Evolutionary conservation across 1,284 basidiomycete genomes (phyloP).

Genomic region (Filobasidium uniguttulatum): DNA sequence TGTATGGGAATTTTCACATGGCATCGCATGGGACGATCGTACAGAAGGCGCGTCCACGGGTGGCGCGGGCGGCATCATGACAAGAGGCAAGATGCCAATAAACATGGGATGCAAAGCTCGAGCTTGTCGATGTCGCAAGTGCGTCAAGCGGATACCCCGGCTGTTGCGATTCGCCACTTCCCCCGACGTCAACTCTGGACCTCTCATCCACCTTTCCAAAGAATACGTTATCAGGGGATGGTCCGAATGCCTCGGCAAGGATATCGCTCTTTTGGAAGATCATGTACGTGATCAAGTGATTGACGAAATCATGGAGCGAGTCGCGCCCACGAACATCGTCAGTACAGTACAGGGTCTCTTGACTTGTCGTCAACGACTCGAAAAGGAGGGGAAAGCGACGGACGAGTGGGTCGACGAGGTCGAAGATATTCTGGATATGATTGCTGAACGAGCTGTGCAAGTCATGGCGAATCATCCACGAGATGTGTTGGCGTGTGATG

Average conservation of each 20-base stretch:
- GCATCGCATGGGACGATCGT: conserved; percentile 58
- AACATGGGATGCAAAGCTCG: too few species aligned
- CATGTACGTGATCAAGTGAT: conserved; percentile 54
- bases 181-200: conserved; percentile 58
- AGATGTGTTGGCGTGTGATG: conserved; percentile 50
- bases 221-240: conserved; percentile 64
- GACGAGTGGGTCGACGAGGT: conserved; percentile 56
- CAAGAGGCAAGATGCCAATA: not conserved
- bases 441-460: conserved; percentile 49
- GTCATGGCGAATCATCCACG: conserved; percentile 48
- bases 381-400: conserved; percentile 26
- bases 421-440: conserved; percentile 49
- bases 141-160: conserved; percentile 58
- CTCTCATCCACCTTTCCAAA: conserved; percentile 56
- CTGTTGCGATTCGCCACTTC: conserved; percentile 63
- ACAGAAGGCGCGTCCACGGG: conserved; percentile 49
- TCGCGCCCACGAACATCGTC: not conserved
- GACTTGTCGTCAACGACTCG: not conserved
- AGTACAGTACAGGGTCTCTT: not conserved
- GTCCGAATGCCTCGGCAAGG: conserved; percentile 72
- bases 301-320: conserved; percentile 39
- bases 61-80: conserved; percentile 39
- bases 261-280: conserved; percentile 56
- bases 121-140: conserved; percentile 66
- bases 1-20: conserved; percentile 74